phyloP scores from a whole-genome alignment of 371 early-diverging fungal species.

The Dichotomocladium elegans region DNA sequence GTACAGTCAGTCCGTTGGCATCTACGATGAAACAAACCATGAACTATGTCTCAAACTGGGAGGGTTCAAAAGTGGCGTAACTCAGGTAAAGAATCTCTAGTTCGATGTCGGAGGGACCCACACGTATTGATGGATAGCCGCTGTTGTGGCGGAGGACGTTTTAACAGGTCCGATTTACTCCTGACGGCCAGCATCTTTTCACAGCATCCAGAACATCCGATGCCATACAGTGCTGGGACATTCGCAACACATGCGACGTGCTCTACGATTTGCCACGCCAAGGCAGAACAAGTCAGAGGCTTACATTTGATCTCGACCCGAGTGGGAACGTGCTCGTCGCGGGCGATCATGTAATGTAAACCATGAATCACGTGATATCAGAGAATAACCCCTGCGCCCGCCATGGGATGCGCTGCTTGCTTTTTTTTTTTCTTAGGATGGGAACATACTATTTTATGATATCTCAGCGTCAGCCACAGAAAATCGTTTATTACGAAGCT shows the following conservation, averaged over 20 bases:
- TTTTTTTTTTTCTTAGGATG: conserved; percentile 37
- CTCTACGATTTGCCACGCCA: conserved; percentile 46
- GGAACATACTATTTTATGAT: conserved; percentile 49
- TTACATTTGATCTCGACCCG: conserved; percentile 62
- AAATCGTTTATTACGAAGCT: conserved; percentile 1
- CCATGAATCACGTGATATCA: not conserved
- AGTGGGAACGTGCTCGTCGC: conserved; percentile 53
- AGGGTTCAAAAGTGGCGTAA: conserved; percentile 38
- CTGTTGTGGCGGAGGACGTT: too few relatives aligned
- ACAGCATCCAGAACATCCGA: conserved; percentile 56
- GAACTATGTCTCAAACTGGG: conserved; percentile 48
- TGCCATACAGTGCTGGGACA: conserved; percentile 65
- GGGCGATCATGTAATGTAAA: conserved; percentile 48
- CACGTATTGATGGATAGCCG: not conserved
- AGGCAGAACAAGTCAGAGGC: conserved; percentile 64
- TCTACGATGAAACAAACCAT: conserved; percentile 58
- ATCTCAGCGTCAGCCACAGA: conserved; percentile 17
- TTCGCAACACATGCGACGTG: conserved; percentile 60
- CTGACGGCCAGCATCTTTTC: conserved; percentile 57
- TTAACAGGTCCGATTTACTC: conserved; percentile 53
- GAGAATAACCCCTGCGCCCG: too few relatives aligned
- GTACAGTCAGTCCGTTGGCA: conserved; percentile 57
- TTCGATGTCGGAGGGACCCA: not conserved
- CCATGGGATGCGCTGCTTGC: too few relatives aligned
- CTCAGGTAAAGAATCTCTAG: conserved; percentile 19